These are phyloP conservation scores for Nigrospora osmanthi DNA, from an alignment of 2,329 filamentous ascomycete genomes.

Conservation along the genomic window DNA sequence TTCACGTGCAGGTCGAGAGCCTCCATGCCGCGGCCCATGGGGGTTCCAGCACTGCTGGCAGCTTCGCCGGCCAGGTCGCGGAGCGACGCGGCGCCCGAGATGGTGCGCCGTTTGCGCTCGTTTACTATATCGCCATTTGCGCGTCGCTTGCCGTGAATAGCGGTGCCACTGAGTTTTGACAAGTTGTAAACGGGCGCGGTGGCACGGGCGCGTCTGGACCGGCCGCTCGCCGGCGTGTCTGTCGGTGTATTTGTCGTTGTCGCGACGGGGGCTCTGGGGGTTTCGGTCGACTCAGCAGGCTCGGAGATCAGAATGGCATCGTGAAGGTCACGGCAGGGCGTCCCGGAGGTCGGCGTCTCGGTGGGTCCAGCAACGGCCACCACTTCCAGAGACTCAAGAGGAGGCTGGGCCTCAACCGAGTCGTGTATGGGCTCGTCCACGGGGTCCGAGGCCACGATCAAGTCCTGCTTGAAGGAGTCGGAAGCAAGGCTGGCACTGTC, in stretches of 20 bases:
- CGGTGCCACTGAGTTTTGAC: conserved; percentile 53
- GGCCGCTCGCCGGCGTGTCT: conserved; percentile 24
- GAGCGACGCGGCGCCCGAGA: conserved; percentile 31
- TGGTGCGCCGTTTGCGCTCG: conserved; percentile 33
- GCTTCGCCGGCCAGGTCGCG: conserved; percentile 15
- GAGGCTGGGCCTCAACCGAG: conserved; percentile 5
- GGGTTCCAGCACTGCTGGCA: conserved; percentile 8
- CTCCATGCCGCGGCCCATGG: conserved; percentile 32
- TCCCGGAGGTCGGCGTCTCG: background rate
- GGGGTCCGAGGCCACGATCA: conserved; percentile 45
- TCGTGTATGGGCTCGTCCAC: conserved; percentile 31
- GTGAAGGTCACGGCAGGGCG: too few relatives aligned
- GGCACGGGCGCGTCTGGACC: conserved; percentile 47
- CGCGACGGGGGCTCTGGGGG: background rate
- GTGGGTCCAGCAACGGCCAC: background rate
- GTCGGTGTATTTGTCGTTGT: conserved; percentile 6
- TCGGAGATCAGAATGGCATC: background rate
- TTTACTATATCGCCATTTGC: conserved; percentile 40
- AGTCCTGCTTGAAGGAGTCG: conserved; percentile 51
- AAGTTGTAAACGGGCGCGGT: conserved; percentile 60
- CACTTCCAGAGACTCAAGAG: background rate
- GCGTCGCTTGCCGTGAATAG: conserved; percentile 49
- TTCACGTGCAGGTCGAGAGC: conserved; percentile 38
- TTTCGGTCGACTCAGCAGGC: background rate
- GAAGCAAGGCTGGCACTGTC: conserved; percentile 53